Conservation (phyloP, 306 rosid genomes). For the Amphicarpaea edgeworthii region DNA sequence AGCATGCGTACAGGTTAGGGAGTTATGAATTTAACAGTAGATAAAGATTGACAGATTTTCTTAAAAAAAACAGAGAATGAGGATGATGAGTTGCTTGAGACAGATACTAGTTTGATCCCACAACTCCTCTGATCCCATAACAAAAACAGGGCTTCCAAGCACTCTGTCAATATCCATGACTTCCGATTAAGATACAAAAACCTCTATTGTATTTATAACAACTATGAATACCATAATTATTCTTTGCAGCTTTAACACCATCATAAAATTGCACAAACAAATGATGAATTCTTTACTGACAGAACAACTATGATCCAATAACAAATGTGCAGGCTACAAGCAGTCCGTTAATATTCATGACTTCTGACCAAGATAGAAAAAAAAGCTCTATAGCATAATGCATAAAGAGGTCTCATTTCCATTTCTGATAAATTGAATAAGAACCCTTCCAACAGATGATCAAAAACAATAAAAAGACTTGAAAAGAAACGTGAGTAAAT, state of each 20-base stretch:
- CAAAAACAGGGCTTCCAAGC: slow-evolving; percentile 16
- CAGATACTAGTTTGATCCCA: slow-evolving; percentile 8
- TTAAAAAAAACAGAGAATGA: neutral
- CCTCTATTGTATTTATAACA: neutral
- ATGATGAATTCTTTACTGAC: neutral
- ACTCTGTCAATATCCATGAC: slow-evolving; percentile 1
- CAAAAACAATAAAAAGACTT: slow-evolving; percentile 12
- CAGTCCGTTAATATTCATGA: neutral
- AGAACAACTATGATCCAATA: slow-evolving; percentile 9
- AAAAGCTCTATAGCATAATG: neutral
- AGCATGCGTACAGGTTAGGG: slow-evolving; percentile 26
- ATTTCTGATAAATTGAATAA: slow-evolving; percentile 19
- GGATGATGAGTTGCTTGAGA: neutral
- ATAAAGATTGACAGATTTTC: slow-evolving; percentile 8
- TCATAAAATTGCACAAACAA: slow-evolving; percentile 2
- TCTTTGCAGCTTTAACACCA: neutral
- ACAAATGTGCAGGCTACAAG: slow-evolving; percentile 15
- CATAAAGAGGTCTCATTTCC: slow-evolving; percentile 3
- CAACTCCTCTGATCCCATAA: neutral
- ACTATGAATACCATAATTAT: neutral
- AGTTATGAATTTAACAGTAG: slow-evolving; percentile 1
- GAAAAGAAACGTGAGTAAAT: slow-evolving; percentile 20
- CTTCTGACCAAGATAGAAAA: slow-evolving; percentile 21
- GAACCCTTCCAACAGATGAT: slow-evolving; percentile 25
- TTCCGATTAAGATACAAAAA: slow-evolving; percentile 23